These are phyloP conservation scores for Synchytrium microbalum DNA, from an alignment of 371 early-diverging fungal species.

Conservation along the genomic window DNA sequence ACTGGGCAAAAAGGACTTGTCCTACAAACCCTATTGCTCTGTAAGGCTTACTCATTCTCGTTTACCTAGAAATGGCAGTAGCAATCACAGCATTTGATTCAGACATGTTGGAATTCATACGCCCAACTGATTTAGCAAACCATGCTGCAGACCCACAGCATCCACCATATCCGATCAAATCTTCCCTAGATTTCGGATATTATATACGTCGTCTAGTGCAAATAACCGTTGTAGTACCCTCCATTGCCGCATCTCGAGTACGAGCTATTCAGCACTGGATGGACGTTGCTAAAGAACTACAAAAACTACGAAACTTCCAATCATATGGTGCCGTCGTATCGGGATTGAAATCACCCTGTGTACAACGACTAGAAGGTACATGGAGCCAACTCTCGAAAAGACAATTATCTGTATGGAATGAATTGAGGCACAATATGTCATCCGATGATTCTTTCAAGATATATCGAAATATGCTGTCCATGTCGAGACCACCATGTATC, in stretches of 20 bases:
- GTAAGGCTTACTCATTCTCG: neutral
- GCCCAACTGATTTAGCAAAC: neutral
- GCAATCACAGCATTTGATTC: conserved; percentile 1
- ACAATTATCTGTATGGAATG: neutral
- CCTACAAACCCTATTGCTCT: neutral
- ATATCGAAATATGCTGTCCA: neutral
- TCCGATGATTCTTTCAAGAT: neutral
- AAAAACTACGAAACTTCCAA: conserved; percentile 1
- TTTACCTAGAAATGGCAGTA: neutral
- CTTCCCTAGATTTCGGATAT: conserved; percentile 1
- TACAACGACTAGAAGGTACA: neutral
- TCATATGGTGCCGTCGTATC: conserved; percentile 3
- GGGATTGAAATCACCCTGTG: neutral
- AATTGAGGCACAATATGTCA: neutral
- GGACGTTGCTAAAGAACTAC: neutral
- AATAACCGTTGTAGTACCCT: neutral
- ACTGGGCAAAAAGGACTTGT: too few relatives aligned
- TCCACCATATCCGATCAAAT: neutral
- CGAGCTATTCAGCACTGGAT: neutral
- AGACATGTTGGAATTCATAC: neutral
- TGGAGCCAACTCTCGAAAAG: neutral
- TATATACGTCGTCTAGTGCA: conserved; percentile 2
- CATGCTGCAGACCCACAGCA: neutral
- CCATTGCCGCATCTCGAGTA: neutral
- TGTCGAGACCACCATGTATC: neutral